Percentiles rank a stretch among this genome's conserved stretches.
Evolutionary conservation across 2,329 filamentous ascomycete species (phyloP).

Genomic region (Xylaria sp.): DNA sequence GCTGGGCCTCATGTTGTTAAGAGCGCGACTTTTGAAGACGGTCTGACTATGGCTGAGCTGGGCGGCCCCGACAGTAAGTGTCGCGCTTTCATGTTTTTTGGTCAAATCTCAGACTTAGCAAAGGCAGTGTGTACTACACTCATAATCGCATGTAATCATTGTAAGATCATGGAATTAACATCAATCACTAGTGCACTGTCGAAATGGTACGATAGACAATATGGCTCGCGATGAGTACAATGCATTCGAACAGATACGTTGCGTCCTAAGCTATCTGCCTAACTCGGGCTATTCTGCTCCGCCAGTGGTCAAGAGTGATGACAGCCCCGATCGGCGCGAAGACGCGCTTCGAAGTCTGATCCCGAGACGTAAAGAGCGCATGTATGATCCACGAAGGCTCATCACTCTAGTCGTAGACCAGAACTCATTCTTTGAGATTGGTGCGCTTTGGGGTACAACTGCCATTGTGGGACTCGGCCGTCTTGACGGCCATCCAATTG

Average conservation of each 20-base stretch:
- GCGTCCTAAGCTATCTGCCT: conserved; percentile 24
- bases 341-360: conserved; percentile 23
- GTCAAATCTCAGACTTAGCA: not conserved
- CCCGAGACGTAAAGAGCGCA: conserved; percentile 26
- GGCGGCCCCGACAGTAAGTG: conserved; percentile 25
- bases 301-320: conserved; percentile 18
- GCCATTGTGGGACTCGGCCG: conserved; percentile 27
- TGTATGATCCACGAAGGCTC: conserved; percentile 24
- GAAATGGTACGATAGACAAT: conserved; percentile 29
- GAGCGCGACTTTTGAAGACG: conserved; percentile 25
- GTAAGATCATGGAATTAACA: not conserved
- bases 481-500: conserved; percentile 18
- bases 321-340: conserved; percentile 18
- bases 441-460: conserved; percentile 25
- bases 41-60: conserved; percentile 21
- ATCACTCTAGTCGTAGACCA: conserved; percentile 20
- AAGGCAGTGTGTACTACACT: not conserved
- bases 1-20: conserved; percentile 27
- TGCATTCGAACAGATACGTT: conserved; percentile 24
- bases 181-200: conserved; percentile 19
- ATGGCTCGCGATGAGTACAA: conserved; percentile 23
- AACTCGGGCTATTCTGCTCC: conserved; percentile 27
- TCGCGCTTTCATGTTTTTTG: not conserved
- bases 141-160: not conserved
- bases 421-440: conserved; percentile 28